Evolutionary conservation across 495 filamentous ascomycete species (phyloP), one percentile per base, ranked within the genome.

Genomic region (Aspergillus biplanus): DNA sequence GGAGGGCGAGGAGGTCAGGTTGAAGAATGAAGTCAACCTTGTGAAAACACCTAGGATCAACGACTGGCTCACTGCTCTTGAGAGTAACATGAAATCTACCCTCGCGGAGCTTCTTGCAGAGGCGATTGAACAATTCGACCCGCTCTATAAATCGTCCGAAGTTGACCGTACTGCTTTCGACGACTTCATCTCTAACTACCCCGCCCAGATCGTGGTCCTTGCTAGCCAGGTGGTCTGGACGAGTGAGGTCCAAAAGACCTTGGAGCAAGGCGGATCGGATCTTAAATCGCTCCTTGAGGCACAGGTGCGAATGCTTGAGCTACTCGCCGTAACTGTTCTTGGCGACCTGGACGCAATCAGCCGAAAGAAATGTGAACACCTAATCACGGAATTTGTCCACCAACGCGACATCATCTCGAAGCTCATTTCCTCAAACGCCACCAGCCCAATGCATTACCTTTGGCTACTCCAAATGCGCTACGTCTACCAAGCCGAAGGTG

Each of bases 401-500:
- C 95, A 99, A 73, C 88, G 95, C 49, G 95, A 98, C 73, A 84
- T 89, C 39, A 95, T 97, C 62, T 87, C 90, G 60, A 94, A 90
- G 68, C 85, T 99, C 31, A 84, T 91, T 58, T 82, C 88, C 53
- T 82, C 85, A 52, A 88, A 87, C 59, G 96, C 95, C 16, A 83
- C 83, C 39, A 87, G 87, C n/a, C 81, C 92, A 15, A 90, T 84
- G 34, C 93, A 99, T 71, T 91, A 96, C 69, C 73, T 93, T 62
- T 99, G 95, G 95, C 83, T 97, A 7, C 81, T 97, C n/a, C 93
- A 95, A 73, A 97, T 99, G 94, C 91, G 96, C 60, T 99, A 97
- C 71, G 87, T 96, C 52, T 98, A 97, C 75, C 81, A 82, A 5
- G 78, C 88, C 1, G 91, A 95, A 59, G 92, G 86, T 6, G 92